These are phyloP conservation scores for Zygosaccharomyces lentus DNA, from an alignment of 805 yeast genomes.

Conservation along the genomic window DNA sequence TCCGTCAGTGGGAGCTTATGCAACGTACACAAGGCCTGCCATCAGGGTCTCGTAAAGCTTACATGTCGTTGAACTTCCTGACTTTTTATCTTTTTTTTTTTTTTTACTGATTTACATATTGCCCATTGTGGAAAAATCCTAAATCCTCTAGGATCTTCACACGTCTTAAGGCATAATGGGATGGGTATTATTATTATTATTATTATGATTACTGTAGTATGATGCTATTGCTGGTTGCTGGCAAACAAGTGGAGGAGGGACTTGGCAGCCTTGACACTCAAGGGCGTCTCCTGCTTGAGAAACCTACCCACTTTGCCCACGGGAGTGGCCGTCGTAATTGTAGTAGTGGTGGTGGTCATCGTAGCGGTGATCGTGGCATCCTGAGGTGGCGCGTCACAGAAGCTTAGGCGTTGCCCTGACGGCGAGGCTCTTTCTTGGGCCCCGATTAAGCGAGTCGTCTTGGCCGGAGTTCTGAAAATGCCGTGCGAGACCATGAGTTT, in stretches of 20 bases:
- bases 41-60: not conserved
- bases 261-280: constrained; percentile 36
- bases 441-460: constrained; percentile 5
- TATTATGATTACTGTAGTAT: not conserved
- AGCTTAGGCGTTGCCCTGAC: not conserved
- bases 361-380: constrained; percentile 4
- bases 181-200: not conserved
- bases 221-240: constrained; percentile 16
- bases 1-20: not conserved
- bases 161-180: not conserved
- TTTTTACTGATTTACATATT: constrained; percentile 1
- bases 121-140: constrained; percentile 4
- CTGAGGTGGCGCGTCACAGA: constrained; percentile 3
- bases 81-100: not conserved
- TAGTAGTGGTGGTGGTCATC: not conserved
- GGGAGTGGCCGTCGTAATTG: constrained; percentile 13
- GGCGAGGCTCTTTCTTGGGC: constrained; percentile 1
- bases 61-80: not conserved
- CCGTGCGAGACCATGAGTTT: constrained; percentile 30
- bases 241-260: constrained; percentile 33
- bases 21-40: not conserved
- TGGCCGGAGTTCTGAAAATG: constrained; percentile 25
- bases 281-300: constrained; percentile 28
- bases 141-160: not conserved
- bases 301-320: constrained; percentile 6